Percentiles rank a stretch among this genome's conserved stretches.
Evolutionary conservation across 1,284 basidiomycete genomes (phyloP).

Genomic region (Thelephora terrestris): DNA sequence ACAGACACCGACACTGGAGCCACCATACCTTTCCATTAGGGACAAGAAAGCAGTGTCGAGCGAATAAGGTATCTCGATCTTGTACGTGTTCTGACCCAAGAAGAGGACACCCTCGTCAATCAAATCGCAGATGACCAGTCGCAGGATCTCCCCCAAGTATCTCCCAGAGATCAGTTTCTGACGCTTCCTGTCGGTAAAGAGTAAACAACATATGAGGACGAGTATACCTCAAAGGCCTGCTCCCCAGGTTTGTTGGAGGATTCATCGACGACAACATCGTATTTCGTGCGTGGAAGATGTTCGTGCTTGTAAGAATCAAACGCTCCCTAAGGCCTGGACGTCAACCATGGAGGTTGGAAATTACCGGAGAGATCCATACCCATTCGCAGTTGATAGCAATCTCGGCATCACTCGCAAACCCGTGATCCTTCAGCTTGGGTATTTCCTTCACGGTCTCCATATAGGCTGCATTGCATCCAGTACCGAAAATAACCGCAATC

Average conservation of each 20-base stretch:
- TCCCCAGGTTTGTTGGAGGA: slow-evolving; percentile 94
- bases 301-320: slow-evolving; percentile 97
- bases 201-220: background rate
- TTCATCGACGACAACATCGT: slow-evolving; percentile 89
- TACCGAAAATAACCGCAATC: slow-evolving; percentile 96
- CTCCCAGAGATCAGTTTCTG: slow-evolving; percentile 98
- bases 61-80: slow-evolving; percentile 85
- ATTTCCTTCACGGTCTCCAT: slow-evolving; percentile 81
- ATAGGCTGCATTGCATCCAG: slow-evolving; percentile 97
- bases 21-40: slow-evolving; percentile 78
- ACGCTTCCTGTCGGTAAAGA: background rate
- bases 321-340: slow-evolving; percentile 56
- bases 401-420: slow-evolving; percentile 57
- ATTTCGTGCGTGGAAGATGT: slow-evolving; percentile 90
- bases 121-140: slow-evolving; percentile 89
- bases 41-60: slow-evolving; percentile 97
- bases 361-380: slow-evolving; percentile 34
- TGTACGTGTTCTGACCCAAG: slow-evolving; percentile 97
- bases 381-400: slow-evolving; percentile 99
- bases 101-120: slow-evolving; percentile 96
- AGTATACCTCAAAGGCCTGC: slow-evolving; percentile 76
- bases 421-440: slow-evolving; percentile 70
- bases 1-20: background rate
- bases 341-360: background rate
- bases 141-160: slow-evolving; percentile 94